These are phyloP conservation scores for Pyrrhoderma lamaoense DNA, from an alignment of 1,284 basidiomycete genomes.

Conservation along the genomic window DNA sequence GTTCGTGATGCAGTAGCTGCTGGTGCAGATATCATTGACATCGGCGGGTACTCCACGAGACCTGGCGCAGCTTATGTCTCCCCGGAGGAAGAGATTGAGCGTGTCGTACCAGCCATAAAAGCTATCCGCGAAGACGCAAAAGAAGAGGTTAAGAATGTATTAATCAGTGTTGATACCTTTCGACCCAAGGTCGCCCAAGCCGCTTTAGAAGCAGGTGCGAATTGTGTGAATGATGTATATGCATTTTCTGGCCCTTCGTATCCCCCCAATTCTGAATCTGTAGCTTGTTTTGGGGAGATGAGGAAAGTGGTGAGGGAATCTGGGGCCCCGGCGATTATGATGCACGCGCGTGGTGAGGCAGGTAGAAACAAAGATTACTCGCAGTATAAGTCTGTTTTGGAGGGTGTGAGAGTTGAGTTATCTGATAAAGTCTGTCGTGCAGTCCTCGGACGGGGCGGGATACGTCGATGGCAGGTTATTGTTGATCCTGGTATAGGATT, in stretches of 20 bases:
- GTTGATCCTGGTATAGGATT: conserved; percentile 95
- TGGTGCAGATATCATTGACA: conserved; percentile 79
- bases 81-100: conserved; percentile 63
- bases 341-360: conserved; percentile 89
- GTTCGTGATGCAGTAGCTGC: conserved; percentile 36
- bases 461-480: conserved; percentile 87
- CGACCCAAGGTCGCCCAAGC: conserved; percentile 74
- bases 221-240: conserved; percentile 92
- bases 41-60: conserved; percentile 92
- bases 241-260: conserved; percentile 67
- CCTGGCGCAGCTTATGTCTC: conserved; percentile 69
- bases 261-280: conserved; percentile 30
- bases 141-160: conserved; percentile 30
- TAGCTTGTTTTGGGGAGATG: conserved; percentile 49
- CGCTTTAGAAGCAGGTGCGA: conserved; percentile 79
- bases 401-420: conserved; percentile 72
- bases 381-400: conserved; percentile 46
- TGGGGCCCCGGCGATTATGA: conserved; percentile 72
- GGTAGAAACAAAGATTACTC: conserved; percentile 66
- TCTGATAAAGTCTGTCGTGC: conserved; percentile 61
- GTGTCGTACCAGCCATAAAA: conserved; percentile 69
- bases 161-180: conserved; percentile 92
- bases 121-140: conserved; percentile 30
- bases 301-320: conserved; percentile 55
- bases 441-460: conserved; percentile 64